Evolutionary conservation across 805 yeast species (phyloP).

Genomic region (Blastobotrys peoriensis): DNA sequence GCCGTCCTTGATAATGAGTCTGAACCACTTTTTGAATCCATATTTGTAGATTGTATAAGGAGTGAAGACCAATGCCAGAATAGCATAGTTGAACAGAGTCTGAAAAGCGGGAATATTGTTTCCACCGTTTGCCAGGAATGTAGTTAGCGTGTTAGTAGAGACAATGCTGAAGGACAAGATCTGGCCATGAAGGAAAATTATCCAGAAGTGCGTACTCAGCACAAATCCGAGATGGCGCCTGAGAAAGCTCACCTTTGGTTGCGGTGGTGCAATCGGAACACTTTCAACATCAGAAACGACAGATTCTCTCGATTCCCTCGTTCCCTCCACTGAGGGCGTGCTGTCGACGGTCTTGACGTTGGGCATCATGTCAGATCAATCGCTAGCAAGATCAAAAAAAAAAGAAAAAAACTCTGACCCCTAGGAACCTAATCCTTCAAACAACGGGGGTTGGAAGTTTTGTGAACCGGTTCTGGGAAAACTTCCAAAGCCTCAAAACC

Average conservation of each 20-base stretch:
- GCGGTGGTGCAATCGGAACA: background rate
- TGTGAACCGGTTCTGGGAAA: constrained; percentile 7
- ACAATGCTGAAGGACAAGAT: constrained; percentile 36
- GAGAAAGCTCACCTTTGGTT: background rate
- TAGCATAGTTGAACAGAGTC: constrained; percentile 36
- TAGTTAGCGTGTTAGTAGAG: constrained; percentile 40
- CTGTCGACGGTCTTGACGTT: background rate
- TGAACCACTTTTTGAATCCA: constrained; percentile 33
- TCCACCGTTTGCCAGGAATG: constrained; percentile 34
- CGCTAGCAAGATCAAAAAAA: background rate
- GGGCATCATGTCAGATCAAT: background rate
- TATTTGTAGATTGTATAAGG: constrained; percentile 35
- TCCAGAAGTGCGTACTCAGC: constrained; percentile 33
- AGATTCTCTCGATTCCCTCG: too few relatives aligned
- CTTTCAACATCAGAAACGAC: background rate
- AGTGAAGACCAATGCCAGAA: constrained; percentile 34
- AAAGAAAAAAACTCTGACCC: constrained; percentile 2
- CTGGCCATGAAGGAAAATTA: constrained; percentile 38
- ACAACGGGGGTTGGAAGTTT: constrained; percentile 4
- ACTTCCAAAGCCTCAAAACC: constrained; percentile 13
- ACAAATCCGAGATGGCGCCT: constrained; percentile 23
- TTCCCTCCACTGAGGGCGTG: too few relatives aligned
- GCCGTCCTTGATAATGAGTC: constrained; percentile 30
- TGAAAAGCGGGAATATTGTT: constrained; percentile 41
- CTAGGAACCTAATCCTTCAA: background rate